Percentiles rank a stretch among this genome's conserved stretches.
Evolutionary conservation across 306 rosid genomes (phyloP).

Genomic region (Albizia julibrissin): DNA sequence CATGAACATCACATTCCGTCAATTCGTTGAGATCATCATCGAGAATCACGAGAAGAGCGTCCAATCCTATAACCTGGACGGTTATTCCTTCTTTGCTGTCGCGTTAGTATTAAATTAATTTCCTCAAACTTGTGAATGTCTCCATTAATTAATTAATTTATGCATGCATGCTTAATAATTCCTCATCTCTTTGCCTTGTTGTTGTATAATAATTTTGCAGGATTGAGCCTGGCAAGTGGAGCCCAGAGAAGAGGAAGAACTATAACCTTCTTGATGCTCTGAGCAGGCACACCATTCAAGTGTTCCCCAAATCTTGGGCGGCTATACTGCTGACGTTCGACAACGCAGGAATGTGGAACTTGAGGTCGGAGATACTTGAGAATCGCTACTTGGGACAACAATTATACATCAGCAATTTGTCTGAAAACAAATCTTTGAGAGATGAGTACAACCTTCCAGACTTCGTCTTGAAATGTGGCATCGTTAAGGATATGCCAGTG

Average conservation of each 20-base stretch:
- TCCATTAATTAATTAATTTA: too few species aligned
- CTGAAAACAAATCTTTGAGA: neutral
- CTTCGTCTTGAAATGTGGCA: neutral
- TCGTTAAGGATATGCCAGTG: neutral
- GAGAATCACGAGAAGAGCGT: slow-evolving; percentile 80
- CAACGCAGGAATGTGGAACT: slow-evolving; percentile 12
- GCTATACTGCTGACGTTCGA: slow-evolving; percentile 1
- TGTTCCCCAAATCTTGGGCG: neutral
- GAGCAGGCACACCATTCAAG: slow-evolving; percentile 5
- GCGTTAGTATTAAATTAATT: slow-evolving; percentile 51
- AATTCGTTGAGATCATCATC: slow-evolving; percentile 69
- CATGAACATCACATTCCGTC: slow-evolving; percentile 37
- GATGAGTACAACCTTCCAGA: slow-evolving; percentile 16
- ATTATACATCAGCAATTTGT: neutral
- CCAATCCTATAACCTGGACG: slow-evolving; percentile 69
- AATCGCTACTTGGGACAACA: slow-evolving; percentile 16
- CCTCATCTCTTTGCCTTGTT: too few species aligned
- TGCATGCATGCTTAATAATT: too few species aligned
- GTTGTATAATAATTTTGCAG: neutral
- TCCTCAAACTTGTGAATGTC: too few species aligned
- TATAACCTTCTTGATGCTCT: slow-evolving; percentile 7
- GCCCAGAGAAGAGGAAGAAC: neutral
- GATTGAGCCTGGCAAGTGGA: neutral
- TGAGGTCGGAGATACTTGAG: neutral
- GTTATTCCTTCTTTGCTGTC: slow-evolving; percentile 67